Conservation (phyloP, 768 basidiomycete species). For the Tylopilus subfusipes region DNA sequence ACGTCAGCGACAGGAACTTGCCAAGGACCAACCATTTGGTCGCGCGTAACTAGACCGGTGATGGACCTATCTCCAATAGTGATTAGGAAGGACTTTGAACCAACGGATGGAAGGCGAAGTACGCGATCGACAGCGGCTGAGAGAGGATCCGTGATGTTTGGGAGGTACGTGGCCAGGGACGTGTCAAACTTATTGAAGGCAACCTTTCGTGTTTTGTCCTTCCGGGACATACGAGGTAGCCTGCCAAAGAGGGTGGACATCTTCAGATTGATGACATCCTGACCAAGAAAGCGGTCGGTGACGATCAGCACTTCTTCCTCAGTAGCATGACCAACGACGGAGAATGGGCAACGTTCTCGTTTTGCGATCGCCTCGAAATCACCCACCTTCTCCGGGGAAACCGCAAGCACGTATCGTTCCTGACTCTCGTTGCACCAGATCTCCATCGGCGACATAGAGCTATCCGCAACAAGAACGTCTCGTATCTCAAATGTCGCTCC, state of each 20-base stretch:
- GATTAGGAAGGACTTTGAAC: conserved; percentile 95
- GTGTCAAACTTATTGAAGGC: conserved; percentile 62
- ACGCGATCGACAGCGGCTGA: conserved; percentile 72
- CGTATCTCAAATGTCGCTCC: conserved; percentile 93
- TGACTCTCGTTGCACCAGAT: conserved; percentile 99
- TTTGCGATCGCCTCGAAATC: conserved; percentile 74
- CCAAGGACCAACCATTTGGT: conserved; percentile 99
- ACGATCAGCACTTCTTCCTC: conserved; percentile 79
- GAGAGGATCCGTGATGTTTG: conserved; percentile 47
- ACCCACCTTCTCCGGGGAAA: conserved; percentile 58
- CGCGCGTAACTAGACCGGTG: conserved; percentile 90
- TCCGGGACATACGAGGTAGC: conserved; percentile 85
- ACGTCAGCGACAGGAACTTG: conserved; percentile 98
- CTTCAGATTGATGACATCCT: conserved; percentile 80
- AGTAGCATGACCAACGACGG: conserved; percentile 87
- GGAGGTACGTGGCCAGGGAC: conserved; percentile 63
- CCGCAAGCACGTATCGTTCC: conserved; percentile 94
- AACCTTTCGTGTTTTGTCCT: conserved; percentile 48
- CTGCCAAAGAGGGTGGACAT: conserved; percentile 98
- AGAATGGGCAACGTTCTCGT: conserved; percentile 92
- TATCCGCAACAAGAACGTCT: conserved; percentile 87
- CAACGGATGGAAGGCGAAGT: conserved; percentile 87
- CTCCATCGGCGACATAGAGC: conserved; percentile 97
- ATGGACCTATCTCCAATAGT: conserved; percentile 96
- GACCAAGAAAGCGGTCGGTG: conserved; percentile 76